Conservation (phyloP, 768 basidiomycete genomes). For the Rhodotorula paludigena region DNA sequence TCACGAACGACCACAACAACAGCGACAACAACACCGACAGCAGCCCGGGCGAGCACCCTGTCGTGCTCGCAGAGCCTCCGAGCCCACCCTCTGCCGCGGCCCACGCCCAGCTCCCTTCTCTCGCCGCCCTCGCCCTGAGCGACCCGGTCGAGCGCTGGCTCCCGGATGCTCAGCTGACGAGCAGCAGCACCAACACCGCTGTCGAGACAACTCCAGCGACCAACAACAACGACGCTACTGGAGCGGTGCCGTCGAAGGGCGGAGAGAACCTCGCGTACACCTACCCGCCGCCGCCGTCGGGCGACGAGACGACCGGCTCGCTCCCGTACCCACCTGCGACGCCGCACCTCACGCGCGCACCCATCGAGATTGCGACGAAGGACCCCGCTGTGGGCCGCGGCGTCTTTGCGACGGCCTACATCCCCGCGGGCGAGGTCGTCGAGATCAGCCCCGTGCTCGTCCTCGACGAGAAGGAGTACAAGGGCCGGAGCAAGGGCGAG, state of each 20-base stretch:
- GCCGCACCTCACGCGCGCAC: conserved; percentile 44
- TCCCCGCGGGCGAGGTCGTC: conserved; percentile 62
- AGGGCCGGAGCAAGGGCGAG: conserved; percentile 40
- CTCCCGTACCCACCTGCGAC: conserved; percentile 29
- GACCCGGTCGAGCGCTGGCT: conserved; percentile 13
- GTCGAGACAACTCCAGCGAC: too few relatives aligned
- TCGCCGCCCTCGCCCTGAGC: conserved; percentile 13
- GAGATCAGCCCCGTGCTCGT: conserved; percentile 84
- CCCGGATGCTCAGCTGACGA: too few relatives aligned
- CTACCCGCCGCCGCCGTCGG: conserved; percentile 28
- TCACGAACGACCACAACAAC: neutral
- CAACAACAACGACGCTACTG: too few relatives aligned
- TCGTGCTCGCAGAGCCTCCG: neutral
- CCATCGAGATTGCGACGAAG: conserved; percentile 43
- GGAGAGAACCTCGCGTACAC: conserved; percentile 18
- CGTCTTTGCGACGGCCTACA: conserved; percentile 54
- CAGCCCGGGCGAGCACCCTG: neutral
- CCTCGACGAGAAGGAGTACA: conserved; percentile 66
- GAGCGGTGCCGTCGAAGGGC: neutral
- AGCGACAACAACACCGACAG: neutral
- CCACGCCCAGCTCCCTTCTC: conserved; percentile 1
- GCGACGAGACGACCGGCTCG: neutral
- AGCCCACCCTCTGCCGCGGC: neutral
- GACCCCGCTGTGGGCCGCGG: conserved; percentile 46
- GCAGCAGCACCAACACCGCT: too few relatives aligned